A percentile compares a stretch with the other conserved stretches of the same genome.
phyloP scores from a whole-genome alignment of 129 eudicot genomes.

The Flaveria trinervia region DNA sequence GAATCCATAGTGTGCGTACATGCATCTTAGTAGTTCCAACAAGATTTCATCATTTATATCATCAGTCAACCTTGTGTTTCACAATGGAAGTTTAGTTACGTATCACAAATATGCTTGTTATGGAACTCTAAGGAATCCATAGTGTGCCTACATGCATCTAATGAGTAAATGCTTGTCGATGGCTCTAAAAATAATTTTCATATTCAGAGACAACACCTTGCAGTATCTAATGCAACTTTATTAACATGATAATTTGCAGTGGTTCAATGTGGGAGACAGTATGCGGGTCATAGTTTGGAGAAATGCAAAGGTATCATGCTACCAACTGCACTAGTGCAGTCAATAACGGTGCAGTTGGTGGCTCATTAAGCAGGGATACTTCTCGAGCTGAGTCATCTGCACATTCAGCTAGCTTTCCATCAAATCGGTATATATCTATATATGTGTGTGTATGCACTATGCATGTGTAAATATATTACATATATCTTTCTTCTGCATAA shows the following conservation, averaged over 20 bases:
- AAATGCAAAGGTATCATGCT: constrained; percentile 99
- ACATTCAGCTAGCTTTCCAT: constrained; percentile 60
- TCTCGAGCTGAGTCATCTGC: constrained; percentile 75
- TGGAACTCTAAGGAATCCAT: constrained; percentile 2
- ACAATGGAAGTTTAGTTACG: constrained; percentile 6
- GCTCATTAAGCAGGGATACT: constrained; percentile 68
- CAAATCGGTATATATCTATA: constrained; percentile 40
- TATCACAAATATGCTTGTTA: neutral
- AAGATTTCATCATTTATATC: constrained; percentile 21
- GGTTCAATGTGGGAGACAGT: constrained; percentile 77
- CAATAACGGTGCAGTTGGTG: constrained; percentile 76
- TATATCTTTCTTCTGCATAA: neutral
- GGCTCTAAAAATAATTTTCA: neutral
- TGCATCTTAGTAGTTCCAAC: neutral
- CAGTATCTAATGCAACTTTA: constrained; percentile 32
- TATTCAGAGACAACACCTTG: neutral
- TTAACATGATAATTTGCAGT: constrained; percentile 33
- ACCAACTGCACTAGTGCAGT: constrained; percentile 96
- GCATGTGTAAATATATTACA: neutral
- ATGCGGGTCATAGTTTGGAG: constrained; percentile 87
- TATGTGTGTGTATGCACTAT: too few relatives aligned
- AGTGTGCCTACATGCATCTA: neutral
- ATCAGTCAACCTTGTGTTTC: constrained; percentile 16
- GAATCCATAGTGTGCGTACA: neutral
- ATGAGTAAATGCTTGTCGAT: neutral